Conservation (phyloP, 306 rosid genomes). For the Casuarina glauca region DNA sequence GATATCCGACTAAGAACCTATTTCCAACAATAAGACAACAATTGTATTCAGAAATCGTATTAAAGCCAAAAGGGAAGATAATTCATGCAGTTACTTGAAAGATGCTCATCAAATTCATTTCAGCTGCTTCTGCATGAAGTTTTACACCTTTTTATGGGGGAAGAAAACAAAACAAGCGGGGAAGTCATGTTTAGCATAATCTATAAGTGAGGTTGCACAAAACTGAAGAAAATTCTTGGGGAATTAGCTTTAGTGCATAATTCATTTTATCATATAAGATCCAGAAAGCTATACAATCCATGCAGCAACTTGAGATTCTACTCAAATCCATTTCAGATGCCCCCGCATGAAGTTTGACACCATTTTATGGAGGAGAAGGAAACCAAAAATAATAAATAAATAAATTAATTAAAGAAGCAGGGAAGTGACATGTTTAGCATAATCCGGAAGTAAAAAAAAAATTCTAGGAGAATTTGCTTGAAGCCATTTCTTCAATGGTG, state of each 20-base stretch:
- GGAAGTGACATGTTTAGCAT: neutral
- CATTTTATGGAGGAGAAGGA: neutral
- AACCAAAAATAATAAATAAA: neutral
- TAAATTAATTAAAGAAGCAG: neutral
- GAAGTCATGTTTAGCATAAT: neutral
- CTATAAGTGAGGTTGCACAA: neutral
- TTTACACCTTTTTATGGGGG: neutral
- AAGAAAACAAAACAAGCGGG: neutral
- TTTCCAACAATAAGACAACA: conserved; percentile 17
- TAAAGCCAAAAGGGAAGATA: neutral
- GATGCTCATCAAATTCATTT: neutral
- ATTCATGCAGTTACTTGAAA: conserved; percentile 13
- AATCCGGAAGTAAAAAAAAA: neutral
- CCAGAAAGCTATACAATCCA: conserved; percentile 8
- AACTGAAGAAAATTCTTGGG: neutral
- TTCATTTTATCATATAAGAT: neutral
- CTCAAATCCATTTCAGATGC: neutral
- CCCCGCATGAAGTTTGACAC: neutral
- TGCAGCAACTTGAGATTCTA: neutral
- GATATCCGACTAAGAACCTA: conserved; percentile 95
- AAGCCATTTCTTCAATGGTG: neutral
- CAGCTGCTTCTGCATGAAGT: neutral
- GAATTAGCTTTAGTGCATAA: neutral
- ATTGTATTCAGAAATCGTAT: conserved; percentile 8
- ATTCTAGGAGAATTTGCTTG: neutral